Conservation (phyloP, 306 rosid genomes). For the Trifolium pratense region DNA sequence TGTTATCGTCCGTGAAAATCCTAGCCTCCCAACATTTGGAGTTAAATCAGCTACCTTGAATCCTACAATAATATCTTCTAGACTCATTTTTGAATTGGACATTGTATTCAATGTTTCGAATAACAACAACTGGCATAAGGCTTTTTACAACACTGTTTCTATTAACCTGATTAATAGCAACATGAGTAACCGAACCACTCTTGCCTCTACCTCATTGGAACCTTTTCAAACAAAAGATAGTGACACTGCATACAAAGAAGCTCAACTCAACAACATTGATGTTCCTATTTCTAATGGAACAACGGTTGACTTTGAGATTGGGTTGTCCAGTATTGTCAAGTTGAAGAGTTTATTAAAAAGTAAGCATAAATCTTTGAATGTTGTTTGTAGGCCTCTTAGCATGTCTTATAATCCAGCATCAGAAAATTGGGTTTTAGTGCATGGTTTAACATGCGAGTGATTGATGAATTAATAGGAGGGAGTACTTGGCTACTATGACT, state of each 20-base stretch:
- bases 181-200: not conserved
- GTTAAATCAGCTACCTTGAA: not conserved
- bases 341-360: rapidly evolving
- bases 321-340: not conserved
- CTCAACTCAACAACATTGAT: not conserved
- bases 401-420: not conserved
- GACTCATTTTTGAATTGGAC: not conserved
- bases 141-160: not conserved
- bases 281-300: not conserved
- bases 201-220: not conserved
- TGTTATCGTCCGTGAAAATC: not conserved
- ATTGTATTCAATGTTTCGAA: not conserved
- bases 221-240: not conserved
- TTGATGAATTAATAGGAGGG: too few species aligned
- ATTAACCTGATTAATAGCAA: not conserved
- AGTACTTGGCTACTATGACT: too few species aligned
- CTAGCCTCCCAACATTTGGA: not conserved
- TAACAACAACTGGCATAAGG: not conserved
- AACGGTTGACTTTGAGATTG: not conserved
- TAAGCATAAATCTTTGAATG: not conserved
- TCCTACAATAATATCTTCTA: not conserved
- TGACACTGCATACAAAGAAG: not conserved
- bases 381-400: not conserved
- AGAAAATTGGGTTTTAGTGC: not conserved
- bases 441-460: not conserved